Percentiles rank a stretch among this genome's conserved stretches.
Conservation (phyloP, 805 yeast genomes). For the Pichia insulana region DNA sequence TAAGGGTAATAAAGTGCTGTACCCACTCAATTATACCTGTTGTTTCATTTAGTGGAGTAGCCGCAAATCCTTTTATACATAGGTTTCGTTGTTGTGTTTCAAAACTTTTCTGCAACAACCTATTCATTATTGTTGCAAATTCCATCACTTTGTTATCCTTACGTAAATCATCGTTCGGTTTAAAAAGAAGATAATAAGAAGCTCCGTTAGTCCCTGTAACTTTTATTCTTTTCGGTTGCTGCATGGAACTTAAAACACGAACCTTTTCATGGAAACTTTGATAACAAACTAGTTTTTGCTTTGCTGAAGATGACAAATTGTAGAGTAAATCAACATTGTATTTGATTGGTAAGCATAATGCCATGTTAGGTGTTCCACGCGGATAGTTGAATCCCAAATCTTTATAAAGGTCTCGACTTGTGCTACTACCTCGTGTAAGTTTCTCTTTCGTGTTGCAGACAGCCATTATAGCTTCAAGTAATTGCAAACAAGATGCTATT, state of each 20-base stretch:
- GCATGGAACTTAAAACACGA: conserved; percentile 69
- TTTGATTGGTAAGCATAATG: conserved; percentile 67
- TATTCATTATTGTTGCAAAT: conserved; percentile 78
- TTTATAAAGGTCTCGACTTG: conserved; percentile 21
- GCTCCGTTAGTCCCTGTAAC: conserved; percentile 72
- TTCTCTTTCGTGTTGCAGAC: conserved; percentile 27
- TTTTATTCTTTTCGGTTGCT: conserved; percentile 72
- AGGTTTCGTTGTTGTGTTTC: conserved; percentile 70
- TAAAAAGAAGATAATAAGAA: conserved; percentile 69
- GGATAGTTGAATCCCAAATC: conserved; percentile 34
- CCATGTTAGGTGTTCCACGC: conserved; percentile 21
- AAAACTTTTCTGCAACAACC: conserved; percentile 52
- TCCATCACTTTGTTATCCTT: conserved; percentile 95
- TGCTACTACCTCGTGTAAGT: conserved; percentile 6
- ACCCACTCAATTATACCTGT: conserved; percentile 92
- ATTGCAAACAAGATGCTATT: conserved; percentile 24
- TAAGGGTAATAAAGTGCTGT: conserved; percentile 61
- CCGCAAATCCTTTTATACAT: conserved; percentile 74
- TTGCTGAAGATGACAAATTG: conserved; percentile 15
- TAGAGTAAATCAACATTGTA: conserved; percentile 66
- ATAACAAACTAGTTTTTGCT: conserved; percentile 30
- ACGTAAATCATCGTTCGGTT: conserved; percentile 82
- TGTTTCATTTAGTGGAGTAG: conserved; percentile 76
- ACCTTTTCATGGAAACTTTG: conserved; percentile 59
- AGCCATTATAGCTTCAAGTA: conserved; percentile 35